Conservation (phyloP, 2,329 filamentous ascomycete species). For the Phaeosphaeriaceae sp. region DNA sequence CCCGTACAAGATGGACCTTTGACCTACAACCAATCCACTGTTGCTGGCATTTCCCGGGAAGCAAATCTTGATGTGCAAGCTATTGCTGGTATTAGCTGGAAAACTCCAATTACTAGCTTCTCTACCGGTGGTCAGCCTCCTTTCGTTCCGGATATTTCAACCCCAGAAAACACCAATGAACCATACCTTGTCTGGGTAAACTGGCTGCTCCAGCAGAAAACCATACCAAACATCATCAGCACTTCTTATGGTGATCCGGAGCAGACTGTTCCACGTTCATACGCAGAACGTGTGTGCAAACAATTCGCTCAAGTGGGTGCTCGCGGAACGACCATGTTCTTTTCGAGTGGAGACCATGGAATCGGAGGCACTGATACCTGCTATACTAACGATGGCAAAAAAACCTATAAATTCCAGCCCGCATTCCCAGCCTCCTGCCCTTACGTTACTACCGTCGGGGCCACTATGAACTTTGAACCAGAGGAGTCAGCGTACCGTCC, state of each 20-base stretch:
- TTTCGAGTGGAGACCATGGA: slow-evolving; percentile 67
- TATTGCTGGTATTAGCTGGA: slow-evolving; percentile 61
- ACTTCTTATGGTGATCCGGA: slow-evolving; percentile 73
- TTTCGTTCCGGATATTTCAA: slow-evolving; percentile 57
- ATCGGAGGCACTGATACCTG: slow-evolving; percentile 61
- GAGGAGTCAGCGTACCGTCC: slow-evolving; percentile 58
- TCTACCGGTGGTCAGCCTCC: slow-evolving; percentile 65
- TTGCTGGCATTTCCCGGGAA: slow-evolving; percentile 55
- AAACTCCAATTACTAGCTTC: slow-evolving; percentile 63
- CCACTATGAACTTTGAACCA: slow-evolving; percentile 60
- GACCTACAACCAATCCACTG: slow-evolving; percentile 36
- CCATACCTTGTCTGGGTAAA: slow-evolving; percentile 70
- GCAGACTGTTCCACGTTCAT: slow-evolving; percentile 66
- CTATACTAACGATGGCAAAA: slow-evolving; percentile 64
- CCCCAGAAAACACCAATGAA: slow-evolving; percentile 66
- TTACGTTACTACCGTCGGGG: slow-evolving; percentile 71
- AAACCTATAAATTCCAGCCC: slow-evolving; percentile 62
- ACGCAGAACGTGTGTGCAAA: slow-evolving; percentile 67
- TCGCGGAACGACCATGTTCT: slow-evolving; percentile 69
- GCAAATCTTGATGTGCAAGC: slow-evolving; percentile 71
- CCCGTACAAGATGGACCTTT: slow-evolving; percentile 54
- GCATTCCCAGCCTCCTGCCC: slow-evolving; percentile 72
- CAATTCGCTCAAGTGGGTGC: slow-evolving; percentile 70
- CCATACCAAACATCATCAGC: slow-evolving; percentile 67
- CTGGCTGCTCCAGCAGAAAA: slow-evolving; percentile 61